phyloP scores from a whole-genome alignment of 768 basidiomycete species.

The Russula brevipes region DNA sequence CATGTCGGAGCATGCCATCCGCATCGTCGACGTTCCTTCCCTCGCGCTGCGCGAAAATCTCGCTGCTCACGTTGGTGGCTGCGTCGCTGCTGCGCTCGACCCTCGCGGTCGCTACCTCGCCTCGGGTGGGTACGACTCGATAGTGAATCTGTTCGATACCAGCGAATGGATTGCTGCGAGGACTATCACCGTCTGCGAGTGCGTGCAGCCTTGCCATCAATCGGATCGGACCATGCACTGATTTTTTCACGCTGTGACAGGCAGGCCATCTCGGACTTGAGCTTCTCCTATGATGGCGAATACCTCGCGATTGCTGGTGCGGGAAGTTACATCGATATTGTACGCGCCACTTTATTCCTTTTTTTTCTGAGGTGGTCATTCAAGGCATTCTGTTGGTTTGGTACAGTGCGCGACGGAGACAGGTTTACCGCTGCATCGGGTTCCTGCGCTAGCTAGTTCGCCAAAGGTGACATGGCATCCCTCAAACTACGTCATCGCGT shows the following conservation, averaged over 20 bases:
- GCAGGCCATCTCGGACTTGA: conserved; percentile 63
- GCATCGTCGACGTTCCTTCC: conserved; percentile 65
- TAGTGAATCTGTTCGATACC: conserved; percentile 75
- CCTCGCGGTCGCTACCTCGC: conserved; percentile 79
- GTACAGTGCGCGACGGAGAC: conserved; percentile 74
- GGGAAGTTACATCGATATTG: conserved; percentile 73
- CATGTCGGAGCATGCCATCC: conserved; percentile 57
- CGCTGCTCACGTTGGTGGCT: conserved; percentile 78
- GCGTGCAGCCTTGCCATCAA: conserved; percentile 31
- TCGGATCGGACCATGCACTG: background rate
- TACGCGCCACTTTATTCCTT: conserved; percentile 26
- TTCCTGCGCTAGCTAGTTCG: conserved; percentile 65
- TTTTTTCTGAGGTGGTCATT: background rate
- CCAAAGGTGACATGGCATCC: conserved; percentile 80
- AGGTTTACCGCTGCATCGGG: conserved; percentile 66
- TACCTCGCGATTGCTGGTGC: conserved; percentile 71
- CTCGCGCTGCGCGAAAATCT: conserved; percentile 53
- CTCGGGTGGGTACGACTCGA: conserved; percentile 76
- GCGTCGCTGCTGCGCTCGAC: conserved; percentile 68
- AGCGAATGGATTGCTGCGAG: conserved; percentile 76
- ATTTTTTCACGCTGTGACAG: conserved; percentile 34
- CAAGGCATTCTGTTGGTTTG: background rate
- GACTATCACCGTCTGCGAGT: conserved; percentile 80
- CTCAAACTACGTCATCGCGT: conserved; percentile 73
- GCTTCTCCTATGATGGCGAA: conserved; percentile 82